Evolutionary conservation across 192 early-diverging fungal genomes (phyloP).

Genomic region (Mortierella claussenii): DNA sequence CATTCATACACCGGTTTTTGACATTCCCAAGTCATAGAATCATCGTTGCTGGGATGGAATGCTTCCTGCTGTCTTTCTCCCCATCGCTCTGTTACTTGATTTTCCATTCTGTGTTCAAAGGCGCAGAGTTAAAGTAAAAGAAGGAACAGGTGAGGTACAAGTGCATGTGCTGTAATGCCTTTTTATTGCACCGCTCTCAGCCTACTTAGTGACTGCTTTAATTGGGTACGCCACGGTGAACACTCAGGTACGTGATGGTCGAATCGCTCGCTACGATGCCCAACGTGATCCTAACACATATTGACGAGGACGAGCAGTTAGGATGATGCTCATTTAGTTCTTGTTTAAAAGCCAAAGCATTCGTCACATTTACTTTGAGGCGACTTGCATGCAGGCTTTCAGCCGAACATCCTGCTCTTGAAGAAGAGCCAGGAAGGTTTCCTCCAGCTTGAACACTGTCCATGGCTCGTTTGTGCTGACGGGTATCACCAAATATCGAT

Average conservation of each 20-base stretch:
- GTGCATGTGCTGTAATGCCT: no score
- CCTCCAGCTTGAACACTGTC: conserved; percentile 25
- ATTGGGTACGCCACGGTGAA: no score
- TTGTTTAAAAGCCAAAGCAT: no score
- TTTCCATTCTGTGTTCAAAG: conserved; percentile 7
- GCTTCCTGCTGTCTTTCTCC: background rate
- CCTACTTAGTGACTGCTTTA: no score
- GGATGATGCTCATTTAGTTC: no score
- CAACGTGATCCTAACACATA: conserved; percentile 25
- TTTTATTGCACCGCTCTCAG: no score
- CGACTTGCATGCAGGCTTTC: no score
- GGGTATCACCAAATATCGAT: conserved; percentile 69
- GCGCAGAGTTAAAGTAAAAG: no score
- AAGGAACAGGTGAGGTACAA: no score
- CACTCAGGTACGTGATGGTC: conserved; percentile 34
- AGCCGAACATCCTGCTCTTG: conserved; percentile 25
- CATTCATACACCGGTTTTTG: conserved; percentile 60
- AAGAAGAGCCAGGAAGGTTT: conserved; percentile 1
- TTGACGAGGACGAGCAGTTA: no score
- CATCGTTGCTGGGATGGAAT: background rate
- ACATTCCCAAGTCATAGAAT: conserved; percentile 45
- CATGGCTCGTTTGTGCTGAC: conserved; percentile 16
- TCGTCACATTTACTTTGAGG: no score
- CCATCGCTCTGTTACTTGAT: conserved; percentile 6
- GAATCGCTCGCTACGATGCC: conserved; percentile 30